Base-by-base conservation (phyloP, 805 yeast species). In the Candida ovalis region DNA sequence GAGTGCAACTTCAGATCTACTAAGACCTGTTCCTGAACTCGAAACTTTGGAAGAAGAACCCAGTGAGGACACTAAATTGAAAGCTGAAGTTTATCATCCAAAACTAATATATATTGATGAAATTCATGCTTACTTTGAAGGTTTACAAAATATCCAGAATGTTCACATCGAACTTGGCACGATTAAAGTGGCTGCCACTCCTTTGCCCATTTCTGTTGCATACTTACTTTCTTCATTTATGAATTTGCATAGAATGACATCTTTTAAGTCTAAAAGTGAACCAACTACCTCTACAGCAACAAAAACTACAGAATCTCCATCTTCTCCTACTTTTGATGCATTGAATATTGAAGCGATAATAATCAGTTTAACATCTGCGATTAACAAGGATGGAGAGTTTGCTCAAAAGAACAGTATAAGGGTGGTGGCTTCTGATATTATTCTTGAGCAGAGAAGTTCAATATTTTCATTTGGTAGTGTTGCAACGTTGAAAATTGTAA, bases 1-100 rank as follows among this genome's bases (percentile, higher is more conserved):
- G 91, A 87, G 95, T 64, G 95, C 96, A 2, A 72, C 84, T 10
- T 81, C 88, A 0, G 74, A 77, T 43, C 60, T 80, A 1, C 68
- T 74, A 43, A 55, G 55, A 28, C 38, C 61, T 24, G 33, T 40
- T 17, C 32, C 38, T 12, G 21, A 18, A 5, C 4, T 30, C 12
- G 35, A 30, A 12, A 5, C 35, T 30, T 15, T 30, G 5, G 22
- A 18, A 6, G 22, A 35, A 35, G 22, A 35, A 5, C 10, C 15
- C 36, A 17, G 7, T 7, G 38, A 35, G 8, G 38, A 35, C 9
- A 6, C 42, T 17, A 28, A 10, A 24, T 43, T 17, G 18, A 40
- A 32, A 18, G 25, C 36, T n/a, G 10, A 41, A 46, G 30, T 42
- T 49, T 37, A 21, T 30, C 37, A 5, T 2, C 43, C 68, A 0